Percentiles rank a stretch among this genome's conserved stretches.
These are phyloP conservation scores for Trichoderma hamatum DNA, from an alignment of 2,329 filamentous ascomycete species.

Conservation along the genomic window DNA sequence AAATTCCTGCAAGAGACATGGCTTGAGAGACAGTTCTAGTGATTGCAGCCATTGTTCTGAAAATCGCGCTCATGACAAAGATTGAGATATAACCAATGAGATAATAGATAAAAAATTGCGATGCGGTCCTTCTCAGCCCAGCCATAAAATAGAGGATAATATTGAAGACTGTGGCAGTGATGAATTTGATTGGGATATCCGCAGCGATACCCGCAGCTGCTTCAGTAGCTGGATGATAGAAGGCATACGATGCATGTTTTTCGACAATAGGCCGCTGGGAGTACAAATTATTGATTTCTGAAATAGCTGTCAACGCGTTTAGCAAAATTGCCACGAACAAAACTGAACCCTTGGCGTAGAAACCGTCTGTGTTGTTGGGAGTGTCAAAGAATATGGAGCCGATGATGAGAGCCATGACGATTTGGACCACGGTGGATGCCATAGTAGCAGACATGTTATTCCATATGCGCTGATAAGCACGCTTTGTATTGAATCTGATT, in stretches of 20 bases:
- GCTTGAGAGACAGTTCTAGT: constrained; percentile 67
- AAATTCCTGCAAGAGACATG: constrained; percentile 54
- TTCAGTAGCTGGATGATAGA: constrained; percentile 57
- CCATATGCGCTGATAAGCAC: constrained; percentile 57
- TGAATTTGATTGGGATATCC: constrained; percentile 62
- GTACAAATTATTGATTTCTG: constrained; percentile 54
- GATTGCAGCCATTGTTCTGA: constrained; percentile 71
- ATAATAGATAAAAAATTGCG: constrained; percentile 76
- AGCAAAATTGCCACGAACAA: constrained; percentile 64
- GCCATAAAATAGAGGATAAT: constrained; percentile 61
- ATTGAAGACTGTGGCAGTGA: constrained; percentile 55
- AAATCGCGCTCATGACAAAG: constrained; percentile 75
- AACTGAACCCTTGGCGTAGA: constrained; percentile 58
- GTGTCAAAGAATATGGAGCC: constrained; percentile 62
- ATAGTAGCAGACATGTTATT: constrained; percentile 54
- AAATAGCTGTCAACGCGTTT: constrained; percentile 60
- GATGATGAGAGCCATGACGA: constrained; percentile 62
- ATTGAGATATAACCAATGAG: constrained; percentile 69
- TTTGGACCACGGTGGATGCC: constrained; percentile 50
- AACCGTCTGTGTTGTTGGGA: constrained; percentile 52
- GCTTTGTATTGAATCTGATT: constrained; percentile 53
- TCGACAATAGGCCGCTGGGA: constrained; percentile 52
- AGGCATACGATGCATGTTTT: constrained; percentile 53
- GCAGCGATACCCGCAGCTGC: constrained; percentile 57
- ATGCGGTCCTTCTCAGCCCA: constrained; percentile 58